Evolutionary conservation across 2,329 filamentous ascomycete genomes (phyloP).

Genomic region (Ascosphaera aggregata): DNA sequence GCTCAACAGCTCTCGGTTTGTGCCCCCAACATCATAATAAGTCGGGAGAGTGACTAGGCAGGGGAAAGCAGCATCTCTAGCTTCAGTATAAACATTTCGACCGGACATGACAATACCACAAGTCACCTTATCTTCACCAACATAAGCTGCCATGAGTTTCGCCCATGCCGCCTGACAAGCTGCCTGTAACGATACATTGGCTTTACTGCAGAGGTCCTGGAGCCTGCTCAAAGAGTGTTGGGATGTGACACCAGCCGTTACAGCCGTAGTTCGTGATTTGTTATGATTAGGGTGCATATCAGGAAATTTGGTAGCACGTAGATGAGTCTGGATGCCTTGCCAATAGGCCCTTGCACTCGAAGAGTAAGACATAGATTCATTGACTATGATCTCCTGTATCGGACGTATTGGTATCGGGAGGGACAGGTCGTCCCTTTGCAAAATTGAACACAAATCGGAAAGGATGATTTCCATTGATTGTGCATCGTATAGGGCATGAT

Average conservation of each 20-base stretch:
- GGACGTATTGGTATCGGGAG: constrained; percentile 16
- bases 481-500: constrained; percentile 76
- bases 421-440: constrained; percentile 11
- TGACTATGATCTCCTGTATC: constrained; percentile 23
- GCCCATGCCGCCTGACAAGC: constrained; percentile 60
- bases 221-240: constrained; percentile 22
- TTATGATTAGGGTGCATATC: constrained; percentile 44
- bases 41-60: constrained; percentile 66
- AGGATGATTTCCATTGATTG: constrained; percentile 45
- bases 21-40: constrained; percentile 29
- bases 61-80: constrained; percentile 42
- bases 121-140: constrained; percentile 47
- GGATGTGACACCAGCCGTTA: constrained; percentile 3
- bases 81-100: constrained; percentile 34
- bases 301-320: constrained; percentile 49
- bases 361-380: constrained; percentile 11
- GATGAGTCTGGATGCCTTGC: constrained; percentile 8
- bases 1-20: constrained; percentile 33
- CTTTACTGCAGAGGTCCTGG: constrained; percentile 29
- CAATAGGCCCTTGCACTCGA: constrained; percentile 10
- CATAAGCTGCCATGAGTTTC: constrained; percentile 48
- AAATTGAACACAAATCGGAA: constrained; percentile 27
- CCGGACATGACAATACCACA: constrained; percentile 70
- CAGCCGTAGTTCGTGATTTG: no score
- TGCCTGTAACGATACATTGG: constrained; percentile 52